Evolutionary conservation across 1,139 yeast genomes (phyloP).

Genomic region (Hanseniaspora sp.): DNA sequence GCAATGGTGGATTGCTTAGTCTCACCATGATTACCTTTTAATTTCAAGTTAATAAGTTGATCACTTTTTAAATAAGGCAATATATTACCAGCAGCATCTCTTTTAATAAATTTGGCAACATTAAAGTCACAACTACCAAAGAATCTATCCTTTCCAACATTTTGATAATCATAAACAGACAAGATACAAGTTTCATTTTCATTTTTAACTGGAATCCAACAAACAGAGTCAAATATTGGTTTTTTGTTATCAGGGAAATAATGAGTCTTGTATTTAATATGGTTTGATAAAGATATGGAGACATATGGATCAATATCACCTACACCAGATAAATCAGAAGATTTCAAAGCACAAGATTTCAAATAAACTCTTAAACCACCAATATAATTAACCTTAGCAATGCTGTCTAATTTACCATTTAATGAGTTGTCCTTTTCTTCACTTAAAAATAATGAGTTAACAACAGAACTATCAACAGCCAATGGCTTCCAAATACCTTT

Average conservation of each 20-base stretch:
- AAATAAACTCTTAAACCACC: constrained; percentile 56
- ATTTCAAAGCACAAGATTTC: constrained; percentile 35
- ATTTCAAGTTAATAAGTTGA: constrained; percentile 27
- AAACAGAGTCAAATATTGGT: constrained; percentile 50
- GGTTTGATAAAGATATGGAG: constrained; percentile 47
- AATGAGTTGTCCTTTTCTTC: constrained; percentile 41
- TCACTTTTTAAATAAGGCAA: constrained; percentile 45
- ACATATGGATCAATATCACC: constrained; percentile 70
- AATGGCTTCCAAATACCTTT: constrained; percentile 65
- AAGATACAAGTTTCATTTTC: constrained; percentile 49
- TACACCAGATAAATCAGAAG: constrained; percentile 44
- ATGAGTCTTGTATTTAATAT: constrained; percentile 44
- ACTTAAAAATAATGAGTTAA: not conserved
- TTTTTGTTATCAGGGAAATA: constrained; percentile 45
- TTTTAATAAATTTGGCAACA: constrained; percentile 41
- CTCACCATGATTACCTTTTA: constrained; percentile 27
- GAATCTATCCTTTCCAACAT: constrained; percentile 49
- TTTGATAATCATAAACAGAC: constrained; percentile 56
- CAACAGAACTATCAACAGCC: constrained; percentile 29
- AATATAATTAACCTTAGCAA: constrained; percentile 33
- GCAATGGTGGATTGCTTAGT: constrained; percentile 38
- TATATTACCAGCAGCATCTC: constrained; percentile 36
- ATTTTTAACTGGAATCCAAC: constrained; percentile 52
- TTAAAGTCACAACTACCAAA: constrained; percentile 50
- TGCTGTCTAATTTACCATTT: constrained; percentile 26